Conservation (phyloP, 345 rosid genomes). For the Dipteronia dyeriana region DNA sequence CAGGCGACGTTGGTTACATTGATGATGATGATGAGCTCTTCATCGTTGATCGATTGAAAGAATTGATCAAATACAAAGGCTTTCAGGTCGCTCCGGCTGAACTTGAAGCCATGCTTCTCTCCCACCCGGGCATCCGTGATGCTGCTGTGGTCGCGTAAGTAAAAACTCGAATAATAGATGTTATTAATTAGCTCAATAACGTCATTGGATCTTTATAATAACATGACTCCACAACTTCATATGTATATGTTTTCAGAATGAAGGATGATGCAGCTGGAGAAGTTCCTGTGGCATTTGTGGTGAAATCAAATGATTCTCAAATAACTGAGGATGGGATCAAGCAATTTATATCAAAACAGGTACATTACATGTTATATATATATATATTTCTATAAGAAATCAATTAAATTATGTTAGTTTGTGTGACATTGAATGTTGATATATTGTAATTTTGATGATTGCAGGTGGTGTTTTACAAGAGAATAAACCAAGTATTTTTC, state of each 20-base stretch:
- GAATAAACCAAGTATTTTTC: slow-evolving; percentile 55
- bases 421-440: background rate
- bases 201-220: too few species aligned
- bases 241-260: slow-evolving; percentile 39
- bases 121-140: slow-evolving; percentile 54
- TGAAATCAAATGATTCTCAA: slow-evolving; percentile 47
- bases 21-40: slow-evolving; percentile 65
- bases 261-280: slow-evolving; percentile 75
- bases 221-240: too few species aligned
- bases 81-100: slow-evolving; percentile 85
- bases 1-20: slow-evolving; percentile 68
- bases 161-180: too few species aligned
- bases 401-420: too few species aligned
- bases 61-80: slow-evolving; percentile 71
- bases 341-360: slow-evolving; percentile 68
- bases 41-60: slow-evolving; percentile 73
- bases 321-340: slow-evolving; percentile 64
- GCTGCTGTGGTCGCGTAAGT: slow-evolving; percentile 72
- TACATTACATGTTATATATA: slow-evolving; percentile 4
- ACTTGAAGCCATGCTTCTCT: slow-evolving; percentile 61
- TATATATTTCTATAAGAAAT: too few species aligned
- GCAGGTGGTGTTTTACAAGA: slow-evolving; percentile 74
- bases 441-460: background rate
- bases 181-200: too few species aligned
- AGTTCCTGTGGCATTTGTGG: slow-evolving; percentile 74